A percentile compares a stretch with the other conserved stretches of the same genome.
These are phyloP conservation scores for Vicia villosa DNA, from an alignment of 306 rosid species.

Conservation along the genomic window DNA sequence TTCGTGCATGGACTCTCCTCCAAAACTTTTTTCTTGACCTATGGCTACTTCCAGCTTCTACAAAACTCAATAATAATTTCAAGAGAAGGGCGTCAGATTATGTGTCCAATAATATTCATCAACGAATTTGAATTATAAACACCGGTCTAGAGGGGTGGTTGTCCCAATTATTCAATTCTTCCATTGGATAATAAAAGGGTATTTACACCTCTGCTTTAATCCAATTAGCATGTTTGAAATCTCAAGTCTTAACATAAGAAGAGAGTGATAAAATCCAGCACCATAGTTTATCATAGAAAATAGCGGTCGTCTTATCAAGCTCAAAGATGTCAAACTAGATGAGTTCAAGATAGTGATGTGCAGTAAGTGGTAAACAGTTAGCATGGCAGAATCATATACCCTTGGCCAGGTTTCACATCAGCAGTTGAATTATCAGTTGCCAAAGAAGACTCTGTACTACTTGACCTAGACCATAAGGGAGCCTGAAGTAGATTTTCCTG, in stretches of 20 bases:
- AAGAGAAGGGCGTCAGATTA: conserved; percentile 11
- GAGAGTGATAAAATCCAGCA: background rate
- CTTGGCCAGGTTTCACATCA: conserved; percentile 39
- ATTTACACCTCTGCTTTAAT: conserved; percentile 7
- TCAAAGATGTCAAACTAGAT: conserved; percentile 15
- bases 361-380: conserved; percentile 4
- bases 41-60: conserved; percentile 13
- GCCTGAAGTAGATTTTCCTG: conserved; percentile 49
- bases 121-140: conserved; percentile 4
- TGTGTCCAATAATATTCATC: conserved; percentile 22
- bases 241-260: background rate
- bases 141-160: background rate
- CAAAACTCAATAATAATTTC: background rate
- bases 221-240: conserved; percentile 13
- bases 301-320: background rate
- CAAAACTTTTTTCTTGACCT: background rate
- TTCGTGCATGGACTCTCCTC: background rate
- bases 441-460: conserved; percentile 57
- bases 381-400: conserved; percentile 52
- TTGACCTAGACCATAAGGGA: conserved; percentile 50
- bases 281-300: conserved; percentile 3
- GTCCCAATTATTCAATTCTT: conserved; percentile 5
- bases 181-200: conserved; percentile 17
- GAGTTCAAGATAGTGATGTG: conserved; percentile 28
- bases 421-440: conserved; percentile 48